These are phyloP conservation scores for Leishmania martiniquensis DNA, from an alignment of 208 protist genomes.

Conservation along the genomic window DNA sequence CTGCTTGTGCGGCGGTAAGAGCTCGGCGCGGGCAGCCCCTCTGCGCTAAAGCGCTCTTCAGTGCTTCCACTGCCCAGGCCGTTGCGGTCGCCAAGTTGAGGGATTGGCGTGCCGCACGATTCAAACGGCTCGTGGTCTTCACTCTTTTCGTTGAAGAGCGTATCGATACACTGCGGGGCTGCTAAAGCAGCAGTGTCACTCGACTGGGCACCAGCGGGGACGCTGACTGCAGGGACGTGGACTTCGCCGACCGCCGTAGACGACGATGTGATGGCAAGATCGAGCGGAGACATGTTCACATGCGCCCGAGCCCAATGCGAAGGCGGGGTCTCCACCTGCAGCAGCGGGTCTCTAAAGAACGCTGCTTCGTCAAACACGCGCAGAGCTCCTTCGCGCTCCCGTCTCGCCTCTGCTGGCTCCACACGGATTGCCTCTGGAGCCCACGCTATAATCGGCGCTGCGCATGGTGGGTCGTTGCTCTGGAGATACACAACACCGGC, in stretches of 20 bases:
- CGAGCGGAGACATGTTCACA: background rate
- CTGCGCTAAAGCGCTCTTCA: background rate
- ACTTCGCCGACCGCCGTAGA: background rate
- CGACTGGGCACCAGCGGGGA: background rate
- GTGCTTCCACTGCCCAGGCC: background rate
- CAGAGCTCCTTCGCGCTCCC: constrained; percentile 36
- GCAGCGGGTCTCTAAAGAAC: constrained; percentile 40
- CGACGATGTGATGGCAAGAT: background rate
- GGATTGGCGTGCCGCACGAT: too few relatives aligned
- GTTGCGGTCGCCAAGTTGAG: background rate
- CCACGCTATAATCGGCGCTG: constrained; percentile 70
- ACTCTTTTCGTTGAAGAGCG: too few relatives aligned
- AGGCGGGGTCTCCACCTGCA: background rate
- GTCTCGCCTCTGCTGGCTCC: constrained; percentile 28
- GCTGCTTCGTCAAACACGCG: constrained; percentile 47
- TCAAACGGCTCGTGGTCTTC: constrained; percentile 9
- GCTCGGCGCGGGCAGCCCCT: background rate
- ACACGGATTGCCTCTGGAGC: constrained; percentile 49
- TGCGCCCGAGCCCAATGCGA: background rate
- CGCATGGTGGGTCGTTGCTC: constrained; percentile 24
- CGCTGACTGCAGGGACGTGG: background rate
- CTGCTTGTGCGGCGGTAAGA: background rate
- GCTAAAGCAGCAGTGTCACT: background rate
- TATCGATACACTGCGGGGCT: background rate
- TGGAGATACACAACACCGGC: constrained; percentile 22